Conservation (phyloP, 2,329 filamentous ascomycete genomes). For the Teratosphaeria zuluensis region DNA sequence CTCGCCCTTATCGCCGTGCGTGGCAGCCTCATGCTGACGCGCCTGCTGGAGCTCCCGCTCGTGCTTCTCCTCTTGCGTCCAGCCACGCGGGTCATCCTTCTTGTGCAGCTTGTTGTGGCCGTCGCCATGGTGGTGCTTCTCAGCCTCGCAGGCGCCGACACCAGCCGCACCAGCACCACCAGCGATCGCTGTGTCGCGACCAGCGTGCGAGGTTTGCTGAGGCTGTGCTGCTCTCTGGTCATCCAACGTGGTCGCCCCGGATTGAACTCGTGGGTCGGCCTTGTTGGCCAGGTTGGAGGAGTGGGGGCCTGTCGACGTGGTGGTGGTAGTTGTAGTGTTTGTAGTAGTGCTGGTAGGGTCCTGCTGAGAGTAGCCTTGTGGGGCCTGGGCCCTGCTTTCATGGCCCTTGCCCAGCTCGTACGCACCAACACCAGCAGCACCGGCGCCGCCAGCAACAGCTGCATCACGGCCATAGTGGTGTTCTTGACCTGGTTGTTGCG, state of each 20-base stretch:
- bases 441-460: slow-evolving; percentile 24
- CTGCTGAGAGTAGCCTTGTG: background rate
- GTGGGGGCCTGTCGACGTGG: slow-evolving; percentile 8
- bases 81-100: slow-evolving; percentile 21
- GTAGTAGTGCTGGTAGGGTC: background rate
- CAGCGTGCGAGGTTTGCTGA: slow-evolving; percentile 8
- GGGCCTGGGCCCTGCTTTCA: background rate
- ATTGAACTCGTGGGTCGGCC: slow-evolving; percentile 9
- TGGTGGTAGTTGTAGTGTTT: background rate
- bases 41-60: slow-evolving; percentile 20
- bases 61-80: slow-evolving; percentile 8
- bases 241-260: background rate
- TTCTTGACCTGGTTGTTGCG: background rate
- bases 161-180: slow-evolving; percentile 13
- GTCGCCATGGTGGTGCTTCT: slow-evolving; percentile 12
- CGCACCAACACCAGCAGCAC: slow-evolving; percentile 17
- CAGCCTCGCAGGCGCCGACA: slow-evolving; percentile 20
- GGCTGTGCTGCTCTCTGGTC: background rate
- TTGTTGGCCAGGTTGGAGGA: slow-evolving; percentile 12
- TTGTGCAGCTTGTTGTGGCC: slow-evolving; percentile 32
- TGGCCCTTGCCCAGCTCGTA: slow-evolving; percentile 10
- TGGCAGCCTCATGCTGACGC: slow-evolving; percentile 15
- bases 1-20: slow-evolving; percentile 26
- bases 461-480: slow-evolving; percentile 26
- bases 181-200: slow-evolving; percentile 19